Evolutionary conservation across 345 rosid species (phyloP).

Genomic region (Reutealis trisperma): DNA sequence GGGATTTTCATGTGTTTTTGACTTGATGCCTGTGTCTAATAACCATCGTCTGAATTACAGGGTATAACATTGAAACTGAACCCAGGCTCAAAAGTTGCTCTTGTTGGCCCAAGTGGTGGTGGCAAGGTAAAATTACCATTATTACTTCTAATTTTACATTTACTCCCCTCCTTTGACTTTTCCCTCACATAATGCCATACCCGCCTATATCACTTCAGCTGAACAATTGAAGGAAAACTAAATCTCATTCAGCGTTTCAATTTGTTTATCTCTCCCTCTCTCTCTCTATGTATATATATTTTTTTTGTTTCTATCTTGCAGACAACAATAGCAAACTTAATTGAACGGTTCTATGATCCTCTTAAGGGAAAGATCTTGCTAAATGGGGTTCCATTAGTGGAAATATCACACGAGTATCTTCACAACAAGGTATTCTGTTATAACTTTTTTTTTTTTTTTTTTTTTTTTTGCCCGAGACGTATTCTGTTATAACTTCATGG

Average conservation of each 20-base stretch:
- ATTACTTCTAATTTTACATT: conserved; percentile 3
- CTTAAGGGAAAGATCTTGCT: conserved; percentile 72
- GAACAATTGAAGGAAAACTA: not conserved
- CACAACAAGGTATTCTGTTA: conserved; percentile 59
- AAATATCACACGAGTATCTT: conserved; percentile 78
- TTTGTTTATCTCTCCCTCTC: not conserved
- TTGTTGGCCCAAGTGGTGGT: conserved; percentile 98
- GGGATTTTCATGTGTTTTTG: not conserved
- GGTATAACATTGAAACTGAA: conserved; percentile 80
- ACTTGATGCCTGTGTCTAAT: not conserved
- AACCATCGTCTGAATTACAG: conserved; percentile 41
- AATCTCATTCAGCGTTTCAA: not conserved
- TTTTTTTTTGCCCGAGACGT: no score
- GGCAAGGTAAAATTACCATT: conserved; percentile 63
- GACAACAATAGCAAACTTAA: conserved; percentile 92
- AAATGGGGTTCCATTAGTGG: conserved; percentile 76
- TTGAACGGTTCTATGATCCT: conserved; percentile 92
- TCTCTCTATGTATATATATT: not conserved
- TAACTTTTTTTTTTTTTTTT: no score
- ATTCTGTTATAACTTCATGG: not conserved
- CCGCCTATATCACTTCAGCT: not conserved
- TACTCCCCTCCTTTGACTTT: not conserved
- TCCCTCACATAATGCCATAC: not conserved
- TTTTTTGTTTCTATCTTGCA: conserved; percentile 38
- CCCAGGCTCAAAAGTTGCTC: conserved; percentile 88